Base-by-base conservation (phyloP, 257 asterid species). In the Solanum tarijense region DNA sequence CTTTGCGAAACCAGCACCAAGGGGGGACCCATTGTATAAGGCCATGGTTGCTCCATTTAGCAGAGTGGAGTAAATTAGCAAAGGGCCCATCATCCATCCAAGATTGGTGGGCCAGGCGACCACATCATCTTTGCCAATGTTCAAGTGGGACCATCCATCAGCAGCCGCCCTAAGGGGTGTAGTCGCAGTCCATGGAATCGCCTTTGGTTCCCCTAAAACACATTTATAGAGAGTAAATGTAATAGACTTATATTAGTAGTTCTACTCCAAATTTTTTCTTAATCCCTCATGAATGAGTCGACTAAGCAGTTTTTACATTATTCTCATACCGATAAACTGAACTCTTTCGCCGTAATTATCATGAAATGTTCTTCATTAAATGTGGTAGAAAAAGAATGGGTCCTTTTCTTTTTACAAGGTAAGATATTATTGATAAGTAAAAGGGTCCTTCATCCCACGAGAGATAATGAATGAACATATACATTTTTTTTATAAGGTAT, bases 11-110 rank as follows among this genome's bases (percentile, higher is more conserved):
- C 98, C 97, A 88, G 96, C 90, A 89, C 96, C 96, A 90, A 97
- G 98, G 36, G 98, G 98, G 88, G 98, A 93, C 89, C 99, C 99
- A 92, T 92, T 93, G 91, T 96, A 96, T 74, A 97, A 92, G 85
- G 99, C 98, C 89, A 97, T 92, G 41, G 99, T 93, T 93, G 99
- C 98, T 81, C 98, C 95, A 87, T 96, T 96, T 78, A 97, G 89
- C 60, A 97, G 89, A 65, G 98, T 92, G 39, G 96, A 95, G 90
- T 97, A 97, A 78, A 97, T 96, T 90, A 97, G 96, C 94, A 96
- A 91, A 87, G 99, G 99, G 48, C 99, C 99, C 99, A 97, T 97
- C 99, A 97, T 97, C 99, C 99, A 97, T 85, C 99, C 99, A 88
- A 97, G 98, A 91, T 97, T 97, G 88, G 98, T 97, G 21, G 99